These are phyloP conservation scores for Vigna trinervia DNA, from an alignment of 306 rosid genomes.

Conservation along the genomic window DNA sequence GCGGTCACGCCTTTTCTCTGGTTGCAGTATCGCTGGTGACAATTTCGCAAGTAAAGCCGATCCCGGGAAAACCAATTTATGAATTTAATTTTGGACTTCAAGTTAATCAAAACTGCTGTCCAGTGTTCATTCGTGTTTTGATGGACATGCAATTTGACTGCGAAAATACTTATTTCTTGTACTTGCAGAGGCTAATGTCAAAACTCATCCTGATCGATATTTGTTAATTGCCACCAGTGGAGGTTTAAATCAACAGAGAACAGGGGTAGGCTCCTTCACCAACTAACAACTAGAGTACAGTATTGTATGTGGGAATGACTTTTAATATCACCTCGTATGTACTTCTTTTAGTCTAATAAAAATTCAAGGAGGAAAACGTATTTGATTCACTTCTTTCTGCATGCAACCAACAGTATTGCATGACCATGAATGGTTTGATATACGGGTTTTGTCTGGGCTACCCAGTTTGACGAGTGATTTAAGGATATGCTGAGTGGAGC, in stretches of 20 bases:
- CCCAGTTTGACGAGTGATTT: too few species aligned
- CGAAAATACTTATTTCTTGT: not conserved
- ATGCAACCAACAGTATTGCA: not conserved
- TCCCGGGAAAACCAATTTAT: not conserved
- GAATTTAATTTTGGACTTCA: not conserved
- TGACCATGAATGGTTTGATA: not conserved
- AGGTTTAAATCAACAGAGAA: conserved; percentile 96
- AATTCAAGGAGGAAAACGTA: conserved; percentile 4
- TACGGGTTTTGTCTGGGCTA: too few species aligned
- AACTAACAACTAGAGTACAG: not conserved
- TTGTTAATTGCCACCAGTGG: conserved; percentile 86
- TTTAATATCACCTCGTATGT: not conserved
- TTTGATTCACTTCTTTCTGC: conserved; percentile 1
- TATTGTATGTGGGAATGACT: not conserved
- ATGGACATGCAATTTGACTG: conserved; percentile 14
- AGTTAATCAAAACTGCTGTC: not conserved
- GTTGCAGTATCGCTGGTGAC: conserved; percentile 67
- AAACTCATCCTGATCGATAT: conserved; percentile 71
- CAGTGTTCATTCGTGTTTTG: not conserved
- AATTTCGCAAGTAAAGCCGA: conserved; percentile 61
- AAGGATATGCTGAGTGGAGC: not conserved
- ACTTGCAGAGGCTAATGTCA: conserved; percentile 65
- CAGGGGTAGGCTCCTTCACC: conserved; percentile 68
- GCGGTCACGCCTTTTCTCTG: conserved; percentile 54
- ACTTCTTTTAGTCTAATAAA: not conserved